phyloP scores from a whole-genome alignment of 106 monocot genomes.

The Narthecium ossifragum region DNA sequence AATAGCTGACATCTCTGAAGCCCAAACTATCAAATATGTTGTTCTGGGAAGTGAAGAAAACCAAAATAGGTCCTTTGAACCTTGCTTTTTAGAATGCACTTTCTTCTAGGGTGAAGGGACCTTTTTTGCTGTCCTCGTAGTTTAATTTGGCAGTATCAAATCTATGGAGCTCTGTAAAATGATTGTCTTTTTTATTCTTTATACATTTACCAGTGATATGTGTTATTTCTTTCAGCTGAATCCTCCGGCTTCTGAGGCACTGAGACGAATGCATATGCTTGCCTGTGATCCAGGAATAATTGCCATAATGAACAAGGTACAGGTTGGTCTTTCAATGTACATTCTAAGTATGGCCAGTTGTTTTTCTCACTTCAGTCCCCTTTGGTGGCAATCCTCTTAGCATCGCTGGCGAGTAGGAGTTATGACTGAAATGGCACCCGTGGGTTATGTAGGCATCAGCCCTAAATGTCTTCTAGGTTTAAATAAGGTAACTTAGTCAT shows the following conservation, averaged over 20 bases:
- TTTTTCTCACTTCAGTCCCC: background rate
- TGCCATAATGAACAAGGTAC: constrained; percentile 98
- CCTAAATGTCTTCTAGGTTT: constrained; percentile 86
- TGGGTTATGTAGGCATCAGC: constrained; percentile 93
- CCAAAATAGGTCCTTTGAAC: too few relatives aligned
- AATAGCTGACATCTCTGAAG: too few relatives aligned
- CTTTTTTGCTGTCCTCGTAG: too few relatives aligned
- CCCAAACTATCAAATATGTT: too few relatives aligned
- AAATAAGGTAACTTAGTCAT: constrained; percentile 59
- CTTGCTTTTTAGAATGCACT: too few relatives aligned
- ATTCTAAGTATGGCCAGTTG: background rate
- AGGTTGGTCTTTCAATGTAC: background rate
- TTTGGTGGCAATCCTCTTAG: constrained; percentile 20
- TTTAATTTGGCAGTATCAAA: too few relatives aligned
- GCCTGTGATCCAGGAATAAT: constrained; percentile 96
- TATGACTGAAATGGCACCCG: constrained; percentile 98
- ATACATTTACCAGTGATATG: background rate
- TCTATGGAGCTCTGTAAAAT: too few relatives aligned
- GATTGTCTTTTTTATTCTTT: too few relatives aligned
- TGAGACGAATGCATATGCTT: constrained; percentile 97
- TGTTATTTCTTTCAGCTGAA: constrained; percentile 42
- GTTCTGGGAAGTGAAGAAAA: too few relatives aligned
- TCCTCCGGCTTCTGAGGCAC: constrained; percentile 82
- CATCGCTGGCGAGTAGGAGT: constrained; percentile 85
- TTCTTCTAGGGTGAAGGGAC: too few relatives aligned